These are phyloP conservation scores for Calonectria pauciramosa DNA, from an alignment of 2,329 filamentous ascomycete genomes.

Conservation along the genomic window DNA sequence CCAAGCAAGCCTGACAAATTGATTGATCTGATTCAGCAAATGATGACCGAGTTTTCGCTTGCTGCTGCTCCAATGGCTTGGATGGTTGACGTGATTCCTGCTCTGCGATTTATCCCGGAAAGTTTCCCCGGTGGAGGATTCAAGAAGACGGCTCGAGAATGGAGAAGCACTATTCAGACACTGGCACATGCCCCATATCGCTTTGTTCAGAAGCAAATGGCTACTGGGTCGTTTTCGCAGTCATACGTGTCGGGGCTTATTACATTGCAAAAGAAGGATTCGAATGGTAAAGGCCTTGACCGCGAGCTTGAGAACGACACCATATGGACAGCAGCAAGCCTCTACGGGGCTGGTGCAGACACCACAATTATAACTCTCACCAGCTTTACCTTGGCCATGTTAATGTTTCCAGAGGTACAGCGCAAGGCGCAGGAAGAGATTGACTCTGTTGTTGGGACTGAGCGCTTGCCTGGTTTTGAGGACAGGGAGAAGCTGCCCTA, in stretches of 20 bases:
- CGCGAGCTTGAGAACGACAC: not conserved
- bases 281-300: not conserved
- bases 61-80: not conserved
- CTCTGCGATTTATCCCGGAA: not conserved
- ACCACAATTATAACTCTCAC: not conserved
- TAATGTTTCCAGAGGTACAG: constrained; percentile 13
- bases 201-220: not conserved
- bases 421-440: constrained; percentile 63
- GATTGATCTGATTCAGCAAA: not conserved
- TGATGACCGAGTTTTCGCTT: not conserved
- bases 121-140: not conserved
- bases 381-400: not conserved
- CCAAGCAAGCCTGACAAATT: not conserved
- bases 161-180: not conserved
- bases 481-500: constrained; percentile 66
- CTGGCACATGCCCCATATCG: not conserved
- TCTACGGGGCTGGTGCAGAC: not conserved
- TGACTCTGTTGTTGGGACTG: constrained; percentile 62
- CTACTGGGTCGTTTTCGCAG: not conserved
- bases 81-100: not conserved
- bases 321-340: not conserved
- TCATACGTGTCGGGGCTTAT: not conserved
- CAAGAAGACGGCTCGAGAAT: not conserved
- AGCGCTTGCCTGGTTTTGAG: constrained; percentile 61
- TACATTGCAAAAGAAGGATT: not conserved